phyloP scores from a whole-genome alignment of 371 early-diverging fungal species.

The Nematocida major region DNA sequence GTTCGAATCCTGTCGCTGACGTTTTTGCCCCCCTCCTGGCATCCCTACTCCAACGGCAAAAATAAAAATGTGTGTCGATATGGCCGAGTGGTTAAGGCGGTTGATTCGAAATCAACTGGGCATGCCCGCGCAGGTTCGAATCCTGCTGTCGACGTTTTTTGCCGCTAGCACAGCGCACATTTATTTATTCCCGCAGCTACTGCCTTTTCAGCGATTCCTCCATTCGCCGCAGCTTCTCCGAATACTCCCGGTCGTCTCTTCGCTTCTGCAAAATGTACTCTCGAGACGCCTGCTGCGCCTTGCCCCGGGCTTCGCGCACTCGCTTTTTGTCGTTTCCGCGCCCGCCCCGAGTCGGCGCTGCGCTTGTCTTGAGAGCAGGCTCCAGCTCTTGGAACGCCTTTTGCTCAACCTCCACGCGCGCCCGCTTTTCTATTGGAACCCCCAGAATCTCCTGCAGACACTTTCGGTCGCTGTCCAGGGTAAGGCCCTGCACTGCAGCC shows the following conservation, averaged over 20 bases:
- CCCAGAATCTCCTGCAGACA: constrained; percentile 9
- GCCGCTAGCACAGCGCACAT: background rate
- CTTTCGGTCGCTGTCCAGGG: constrained; percentile 15
- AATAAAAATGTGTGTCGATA: constrained; percentile 53
- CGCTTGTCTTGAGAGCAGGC: background rate
- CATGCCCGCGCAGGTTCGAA: constrained; percentile 54
- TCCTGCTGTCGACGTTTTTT: constrained; percentile 54
- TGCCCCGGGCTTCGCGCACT: background rate
- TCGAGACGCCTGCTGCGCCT: background rate
- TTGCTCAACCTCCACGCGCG: background rate
- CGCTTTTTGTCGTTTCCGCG: background rate
- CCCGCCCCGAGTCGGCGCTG: background rate
- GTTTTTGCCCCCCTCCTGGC: constrained; percentile 26
- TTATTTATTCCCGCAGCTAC: background rate
- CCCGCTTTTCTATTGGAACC: background rate
- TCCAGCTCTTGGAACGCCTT: constrained; percentile 40
- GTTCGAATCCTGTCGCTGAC: constrained; percentile 54
- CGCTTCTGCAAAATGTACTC: constrained; percentile 1
- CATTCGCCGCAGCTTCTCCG: constrained; percentile 1
- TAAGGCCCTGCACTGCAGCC: background rate
- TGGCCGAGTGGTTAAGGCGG: constrained; percentile 57
- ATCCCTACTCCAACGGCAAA: no score
- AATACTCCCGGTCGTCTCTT: constrained; percentile 20
- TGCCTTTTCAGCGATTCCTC: constrained; percentile 10
- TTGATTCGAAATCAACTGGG: constrained; percentile 55